Conservation (phyloP, 257 asterid genomes). For the Capsicum pubescens region DNA sequence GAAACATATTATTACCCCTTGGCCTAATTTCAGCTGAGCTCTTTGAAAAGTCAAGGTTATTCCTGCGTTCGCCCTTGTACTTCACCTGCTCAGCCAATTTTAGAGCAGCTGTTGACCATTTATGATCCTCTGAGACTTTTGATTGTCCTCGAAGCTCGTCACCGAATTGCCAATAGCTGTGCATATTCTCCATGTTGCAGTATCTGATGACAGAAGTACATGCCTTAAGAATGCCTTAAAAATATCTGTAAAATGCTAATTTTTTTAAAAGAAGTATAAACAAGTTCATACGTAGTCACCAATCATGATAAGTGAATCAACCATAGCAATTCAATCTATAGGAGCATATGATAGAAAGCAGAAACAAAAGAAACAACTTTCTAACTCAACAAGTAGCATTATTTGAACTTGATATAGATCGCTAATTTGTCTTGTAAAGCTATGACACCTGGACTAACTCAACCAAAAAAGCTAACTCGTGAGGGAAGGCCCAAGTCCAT, state of each 20-base stretch:
- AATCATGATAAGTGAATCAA: not conserved
- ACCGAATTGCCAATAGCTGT: constrained; percentile 90
- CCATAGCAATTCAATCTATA: not conserved
- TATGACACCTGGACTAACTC: no score
- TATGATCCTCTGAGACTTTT: constrained; percentile 79
- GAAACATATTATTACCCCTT: constrained; percentile 60
- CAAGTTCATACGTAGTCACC: not conserved
- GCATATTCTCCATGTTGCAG: constrained; percentile 65
- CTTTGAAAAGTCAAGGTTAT: constrained; percentile 85
- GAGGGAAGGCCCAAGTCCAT: no score
- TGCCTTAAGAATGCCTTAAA: not conserved
- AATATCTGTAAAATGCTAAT: not conserved
- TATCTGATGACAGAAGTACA: constrained; percentile 34
- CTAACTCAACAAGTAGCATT: constrained; percentile 7
- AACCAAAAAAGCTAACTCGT: no score
- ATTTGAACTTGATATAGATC: not conserved
- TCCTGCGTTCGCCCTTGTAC: constrained; percentile 72
- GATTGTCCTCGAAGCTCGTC: constrained; percentile 95
- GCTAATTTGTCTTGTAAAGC: not conserved
- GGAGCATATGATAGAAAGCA: not conserved
- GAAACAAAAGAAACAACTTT: not conserved
- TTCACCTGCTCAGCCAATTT: constrained; percentile 86
- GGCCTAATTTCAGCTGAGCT: constrained; percentile 62
- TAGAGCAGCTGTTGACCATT: constrained; percentile 86
- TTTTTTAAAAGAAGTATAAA: not conserved